Percentiles rank a stretch among this genome's conserved stretches.
phyloP scores from a whole-genome alignment of 352 stramenopile species.

The Phytopythium oedochilum region DNA sequence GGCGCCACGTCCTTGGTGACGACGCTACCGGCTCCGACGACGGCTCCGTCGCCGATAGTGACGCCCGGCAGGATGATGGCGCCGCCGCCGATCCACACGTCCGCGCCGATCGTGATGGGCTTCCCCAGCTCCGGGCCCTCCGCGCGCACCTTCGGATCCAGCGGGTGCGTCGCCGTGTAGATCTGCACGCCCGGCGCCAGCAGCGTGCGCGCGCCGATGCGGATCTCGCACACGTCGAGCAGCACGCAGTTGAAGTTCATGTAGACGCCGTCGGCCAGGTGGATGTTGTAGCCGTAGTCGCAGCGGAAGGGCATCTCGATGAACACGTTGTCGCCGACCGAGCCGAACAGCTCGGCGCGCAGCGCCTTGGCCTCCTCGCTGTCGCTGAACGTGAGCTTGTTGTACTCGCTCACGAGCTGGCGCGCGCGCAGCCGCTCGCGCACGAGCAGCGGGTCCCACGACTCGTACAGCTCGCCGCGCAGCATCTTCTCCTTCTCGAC shows the following conservation, averaged over 20 bases:
- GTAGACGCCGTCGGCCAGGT: slow-evolving; percentile 67
- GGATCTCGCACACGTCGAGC: slow-evolving; percentile 76
- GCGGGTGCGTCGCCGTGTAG: slow-evolving; percentile 75
- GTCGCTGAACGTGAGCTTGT: slow-evolving; percentile 23
- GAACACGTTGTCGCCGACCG: slow-evolving; percentile 30
- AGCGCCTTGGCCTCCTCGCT: slow-evolving; percentile 19
- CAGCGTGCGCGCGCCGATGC: slow-evolving; percentile 68
- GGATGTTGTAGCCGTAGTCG: slow-evolving; percentile 88
- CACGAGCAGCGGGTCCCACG: slow-evolving; percentile 29
- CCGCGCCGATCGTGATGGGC: slow-evolving; percentile 69
- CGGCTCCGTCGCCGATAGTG: slow-evolving; percentile 46
- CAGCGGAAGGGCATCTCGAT: slow-evolving; percentile 86
- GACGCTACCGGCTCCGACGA: slow-evolving; percentile 75
- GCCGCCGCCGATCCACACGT: slow-evolving; percentile 83
- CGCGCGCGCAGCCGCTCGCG: slow-evolving; percentile 28
- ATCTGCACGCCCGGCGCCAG: slow-evolving; percentile 75
- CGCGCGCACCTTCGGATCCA: slow-evolving; percentile 38
- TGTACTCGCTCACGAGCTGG: slow-evolving; percentile 35
- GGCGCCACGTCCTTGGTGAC: slow-evolving; percentile 74
- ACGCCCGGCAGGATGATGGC: slow-evolving; percentile 65
- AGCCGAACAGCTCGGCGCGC: slow-evolving; percentile 36
- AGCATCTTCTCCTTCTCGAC: slow-evolving; percentile 64
- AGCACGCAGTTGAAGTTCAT: slow-evolving; percentile 89
- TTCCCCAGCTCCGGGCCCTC: slow-evolving; percentile 52
- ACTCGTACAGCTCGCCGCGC: slow-evolving; percentile 49